Percentiles rank a stretch among this genome's conserved stretches.
Conservation (phyloP, 768 basidiomycete genomes). For the Tricholoma terreum region DNA sequence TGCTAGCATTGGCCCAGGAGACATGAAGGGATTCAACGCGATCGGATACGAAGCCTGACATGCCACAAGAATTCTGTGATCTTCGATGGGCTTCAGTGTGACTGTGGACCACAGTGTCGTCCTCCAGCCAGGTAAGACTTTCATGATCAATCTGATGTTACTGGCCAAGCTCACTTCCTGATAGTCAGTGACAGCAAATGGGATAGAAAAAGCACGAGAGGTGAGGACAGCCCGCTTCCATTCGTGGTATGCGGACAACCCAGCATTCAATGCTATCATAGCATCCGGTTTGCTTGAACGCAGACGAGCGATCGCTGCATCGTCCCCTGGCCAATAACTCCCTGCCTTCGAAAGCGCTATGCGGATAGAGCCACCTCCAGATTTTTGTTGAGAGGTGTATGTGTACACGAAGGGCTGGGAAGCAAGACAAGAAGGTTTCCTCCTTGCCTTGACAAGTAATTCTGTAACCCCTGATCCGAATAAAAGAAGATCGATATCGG, state of each 20-base stretch:
- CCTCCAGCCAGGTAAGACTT: background rate
- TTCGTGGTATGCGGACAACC: constrained; percentile 30
- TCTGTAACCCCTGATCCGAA: constrained; percentile 33
- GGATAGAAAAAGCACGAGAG: constrained; percentile 23
- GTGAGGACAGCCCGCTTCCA: constrained; percentile 35
- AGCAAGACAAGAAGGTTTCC: constrained; percentile 24
- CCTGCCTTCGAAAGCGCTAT: constrained; percentile 27
- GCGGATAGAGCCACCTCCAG: constrained; percentile 37
- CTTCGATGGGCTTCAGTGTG: constrained; percentile 1
- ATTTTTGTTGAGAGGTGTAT: constrained; percentile 35
- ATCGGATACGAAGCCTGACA: background rate
- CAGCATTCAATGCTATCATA: constrained; percentile 40
- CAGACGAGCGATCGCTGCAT: constrained; percentile 3
- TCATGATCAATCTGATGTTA: background rate
- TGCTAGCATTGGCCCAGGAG: constrained; percentile 11
- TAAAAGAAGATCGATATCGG: constrained; percentile 41
- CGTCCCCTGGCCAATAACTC: constrained; percentile 10
- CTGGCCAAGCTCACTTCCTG: constrained; percentile 12
- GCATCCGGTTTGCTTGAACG: constrained; percentile 33
- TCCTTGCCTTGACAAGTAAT: constrained; percentile 29
- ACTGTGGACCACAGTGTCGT: constrained; percentile 2
- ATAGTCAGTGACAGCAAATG: constrained; percentile 24
- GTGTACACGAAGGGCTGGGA: constrained; percentile 23
- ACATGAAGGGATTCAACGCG: constrained; percentile 21
- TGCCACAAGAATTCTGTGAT: background rate